Evolutionary conservation across 148 eudicot genomes (phyloP).

Genomic region (Linanthus parryae): DNA sequence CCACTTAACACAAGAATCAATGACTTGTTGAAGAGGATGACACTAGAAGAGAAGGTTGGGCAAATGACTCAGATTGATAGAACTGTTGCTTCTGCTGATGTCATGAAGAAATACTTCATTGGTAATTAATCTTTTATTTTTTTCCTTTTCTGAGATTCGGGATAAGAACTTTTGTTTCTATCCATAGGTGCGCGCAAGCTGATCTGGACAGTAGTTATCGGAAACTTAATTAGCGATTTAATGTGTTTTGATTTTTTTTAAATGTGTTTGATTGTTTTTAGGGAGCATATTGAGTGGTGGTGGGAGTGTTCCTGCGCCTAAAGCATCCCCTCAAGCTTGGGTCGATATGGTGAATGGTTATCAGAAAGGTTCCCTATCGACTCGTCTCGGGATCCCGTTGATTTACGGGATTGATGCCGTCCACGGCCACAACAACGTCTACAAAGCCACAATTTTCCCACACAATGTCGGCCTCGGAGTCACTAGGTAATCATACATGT

Average conservation of each 20-base stretch:
- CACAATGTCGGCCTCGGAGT: constrained; percentile 67
- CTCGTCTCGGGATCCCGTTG: constrained; percentile 65
- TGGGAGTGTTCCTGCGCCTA: constrained; percentile 52
- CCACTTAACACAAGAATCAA: constrained; percentile 12
- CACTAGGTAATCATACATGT: constrained; percentile 34
- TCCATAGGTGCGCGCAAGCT: no score
- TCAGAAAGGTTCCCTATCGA: constrained; percentile 50
- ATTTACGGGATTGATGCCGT: constrained; percentile 72
- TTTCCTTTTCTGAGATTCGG: neutral
- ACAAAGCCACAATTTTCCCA: constrained; percentile 63
- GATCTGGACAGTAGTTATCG: neutral
- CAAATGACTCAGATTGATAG: constrained; percentile 22
- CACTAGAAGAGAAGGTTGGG: constrained; percentile 24
- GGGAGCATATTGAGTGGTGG: constrained; percentile 76
- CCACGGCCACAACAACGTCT: constrained; percentile 64
- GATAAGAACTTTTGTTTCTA: neutral
- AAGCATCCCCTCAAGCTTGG: constrained; percentile 52
- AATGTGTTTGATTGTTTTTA: constrained; percentile 6
- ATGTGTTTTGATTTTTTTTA: neutral
- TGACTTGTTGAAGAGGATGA: constrained; percentile 20
- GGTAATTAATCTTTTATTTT: constrained; percentile 5
- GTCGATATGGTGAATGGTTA: constrained; percentile 48
- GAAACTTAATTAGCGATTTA: neutral
- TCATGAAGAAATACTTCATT: constrained; percentile 19
- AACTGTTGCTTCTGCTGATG: constrained; percentile 10